Conservation (phyloP, 1,139 yeast species). For the Sugiyamaella xylanicola region DNA sequence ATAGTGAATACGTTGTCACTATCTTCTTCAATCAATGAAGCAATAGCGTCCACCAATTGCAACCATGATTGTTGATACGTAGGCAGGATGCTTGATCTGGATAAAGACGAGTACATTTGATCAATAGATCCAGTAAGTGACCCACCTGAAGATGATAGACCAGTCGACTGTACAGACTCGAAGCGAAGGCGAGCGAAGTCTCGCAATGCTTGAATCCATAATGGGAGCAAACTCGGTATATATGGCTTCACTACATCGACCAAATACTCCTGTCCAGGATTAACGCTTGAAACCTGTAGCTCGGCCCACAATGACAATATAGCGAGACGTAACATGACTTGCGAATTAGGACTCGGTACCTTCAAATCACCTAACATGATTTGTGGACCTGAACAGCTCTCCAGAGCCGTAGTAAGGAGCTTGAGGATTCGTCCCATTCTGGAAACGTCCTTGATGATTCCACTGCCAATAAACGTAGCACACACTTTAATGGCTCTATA, state of each 20-base stretch:
- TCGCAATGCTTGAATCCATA: slow-evolving; percentile 76
- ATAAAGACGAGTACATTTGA: slow-evolving; percentile 41
- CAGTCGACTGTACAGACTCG: slow-evolving; percentile 50
- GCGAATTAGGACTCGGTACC: slow-evolving; percentile 45
- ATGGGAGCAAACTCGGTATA: slow-evolving; percentile 61
- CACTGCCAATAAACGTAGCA: slow-evolving; percentile 70
- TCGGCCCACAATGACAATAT: slow-evolving; percentile 90
- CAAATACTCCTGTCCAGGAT: slow-evolving; percentile 44
- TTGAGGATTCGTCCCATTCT: slow-evolving; percentile 64
- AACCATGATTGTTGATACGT: slow-evolving; percentile 74
- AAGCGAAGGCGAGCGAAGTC: slow-evolving; percentile 74
- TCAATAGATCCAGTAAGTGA: slow-evolving; percentile 38
- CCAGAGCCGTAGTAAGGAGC: slow-evolving; percentile 67
- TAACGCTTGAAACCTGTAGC: slow-evolving; percentile 53
- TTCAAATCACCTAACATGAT: slow-evolving; percentile 51
- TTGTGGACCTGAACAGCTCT: slow-evolving; percentile 48
- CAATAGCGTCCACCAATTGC: slow-evolving; percentile 74
- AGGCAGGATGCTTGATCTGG: slow-evolving; percentile 44
- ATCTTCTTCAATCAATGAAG: slow-evolving; percentile 62
- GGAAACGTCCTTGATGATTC: slow-evolving; percentile 51
- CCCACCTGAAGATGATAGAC: slow-evolving; percentile 29
- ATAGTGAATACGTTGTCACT: slow-evolving; percentile 48
- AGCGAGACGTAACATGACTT: slow-evolving; percentile 66
- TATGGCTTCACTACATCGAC: slow-evolving; percentile 59
- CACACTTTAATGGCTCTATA: slow-evolving; percentile 77